A percentile compares a stretch with the other conserved stretches of the same genome.
phyloP scores from a whole-genome alignment of 768 basidiomycete species.

The Mycena belliarum region DNA sequence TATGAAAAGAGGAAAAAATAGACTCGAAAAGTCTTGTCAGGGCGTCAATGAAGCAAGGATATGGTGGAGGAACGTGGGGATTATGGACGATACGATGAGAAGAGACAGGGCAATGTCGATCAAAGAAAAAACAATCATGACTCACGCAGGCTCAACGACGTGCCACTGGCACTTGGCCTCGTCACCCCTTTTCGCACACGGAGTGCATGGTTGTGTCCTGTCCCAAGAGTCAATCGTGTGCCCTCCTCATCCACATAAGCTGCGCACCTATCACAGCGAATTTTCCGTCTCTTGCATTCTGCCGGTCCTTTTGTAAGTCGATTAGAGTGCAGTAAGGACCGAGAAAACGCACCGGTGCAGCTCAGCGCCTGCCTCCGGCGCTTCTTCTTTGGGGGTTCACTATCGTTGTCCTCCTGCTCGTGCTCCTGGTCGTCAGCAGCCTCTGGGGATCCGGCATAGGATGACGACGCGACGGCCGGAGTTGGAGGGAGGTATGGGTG shows the following conservation, averaged over 20 bases:
- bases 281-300: conserved; percentile 89
- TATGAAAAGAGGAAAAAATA: no score
- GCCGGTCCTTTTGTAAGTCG: conserved; percentile 9
- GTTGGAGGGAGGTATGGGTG: conserved; percentile 67
- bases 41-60: no score
- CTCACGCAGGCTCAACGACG: conserved; percentile 79
- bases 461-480: conserved; percentile 24
- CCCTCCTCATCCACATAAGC: neutral
- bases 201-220: conserved; percentile 80
- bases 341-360: conserved; percentile 64
- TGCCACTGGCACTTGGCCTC: conserved; percentile 83
- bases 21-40: no score
- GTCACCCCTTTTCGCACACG: conserved; percentile 79
- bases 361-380: conserved; percentile 79
- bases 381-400: conserved; percentile 75
- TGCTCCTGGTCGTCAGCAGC: conserved; percentile 40
- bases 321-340: neutral
- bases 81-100: no score
- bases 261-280: conserved; percentile 80
- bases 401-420: conserved; percentile 44
- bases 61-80: no score
- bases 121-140: conserved; percentile 24
- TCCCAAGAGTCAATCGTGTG: neutral
- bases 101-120: neutral
- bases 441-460: conserved; percentile 34